Conservation (phyloP, 371 early-diverging fungal species). For the Mortierella sp. region DNA sequence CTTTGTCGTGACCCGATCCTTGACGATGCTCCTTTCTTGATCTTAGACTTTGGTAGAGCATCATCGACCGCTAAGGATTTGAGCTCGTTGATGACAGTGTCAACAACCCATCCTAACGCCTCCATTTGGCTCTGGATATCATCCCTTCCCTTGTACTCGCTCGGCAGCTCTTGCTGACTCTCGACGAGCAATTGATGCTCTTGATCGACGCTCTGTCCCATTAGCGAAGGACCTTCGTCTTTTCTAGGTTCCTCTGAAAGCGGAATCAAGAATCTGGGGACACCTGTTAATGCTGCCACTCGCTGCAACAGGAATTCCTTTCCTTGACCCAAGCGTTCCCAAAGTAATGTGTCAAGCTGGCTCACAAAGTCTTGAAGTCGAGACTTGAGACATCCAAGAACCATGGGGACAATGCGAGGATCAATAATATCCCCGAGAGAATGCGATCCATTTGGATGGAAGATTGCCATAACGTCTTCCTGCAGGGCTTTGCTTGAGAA, state of each 20-base stretch:
- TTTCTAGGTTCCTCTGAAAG: background rate
- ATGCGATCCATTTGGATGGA: constrained; percentile 4
- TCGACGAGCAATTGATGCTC: background rate
- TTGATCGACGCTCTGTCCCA: background rate
- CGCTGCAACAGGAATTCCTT: constrained; percentile 5
- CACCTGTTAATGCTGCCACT: background rate
- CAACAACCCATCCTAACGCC: background rate
- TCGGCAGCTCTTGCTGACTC: background rate
- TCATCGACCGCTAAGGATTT: background rate
- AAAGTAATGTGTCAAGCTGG: background rate
- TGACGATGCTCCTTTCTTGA: background rate
- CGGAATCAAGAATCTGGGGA: background rate
- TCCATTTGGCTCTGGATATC: background rate
- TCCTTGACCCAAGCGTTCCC: background rate
- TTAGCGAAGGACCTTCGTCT: background rate
- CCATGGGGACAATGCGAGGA: background rate
- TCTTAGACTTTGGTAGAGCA: background rate
- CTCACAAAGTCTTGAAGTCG: background rate
- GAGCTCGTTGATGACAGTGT: background rate
- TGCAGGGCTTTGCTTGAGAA: background rate
- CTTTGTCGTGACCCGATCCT: background rate
- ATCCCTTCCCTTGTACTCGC: background rate
- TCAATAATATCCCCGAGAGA: constrained; percentile 7
- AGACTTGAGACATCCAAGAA: constrained; percentile 5
- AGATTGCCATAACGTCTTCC: background rate